Evolutionary conservation across 768 basidiomycete genomes (phyloP).

Genomic region (Albatrellus ellisii): DNA sequence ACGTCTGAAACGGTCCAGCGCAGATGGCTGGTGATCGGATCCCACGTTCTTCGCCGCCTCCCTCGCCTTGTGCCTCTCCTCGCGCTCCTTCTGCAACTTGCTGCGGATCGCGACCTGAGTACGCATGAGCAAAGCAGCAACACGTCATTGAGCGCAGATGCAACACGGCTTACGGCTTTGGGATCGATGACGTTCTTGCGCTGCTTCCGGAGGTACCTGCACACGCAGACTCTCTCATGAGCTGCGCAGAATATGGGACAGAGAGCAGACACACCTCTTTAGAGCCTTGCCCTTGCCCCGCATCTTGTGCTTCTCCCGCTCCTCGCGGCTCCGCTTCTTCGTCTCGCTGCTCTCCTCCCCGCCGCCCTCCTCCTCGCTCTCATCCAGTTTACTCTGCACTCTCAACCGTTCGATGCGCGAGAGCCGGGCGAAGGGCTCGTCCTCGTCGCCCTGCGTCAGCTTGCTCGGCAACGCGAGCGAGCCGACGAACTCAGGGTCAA

Average conservation of each 20-base stretch:
- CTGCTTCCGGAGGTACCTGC: slow-evolving; percentile 74
- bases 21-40: slow-evolving; percentile 20
- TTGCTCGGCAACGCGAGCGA: slow-evolving; percentile 49
- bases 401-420: slow-evolving; percentile 68
- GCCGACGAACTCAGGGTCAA: slow-evolving; percentile 69
- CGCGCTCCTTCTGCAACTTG: slow-evolving; percentile 26
- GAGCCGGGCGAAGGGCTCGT: slow-evolving; percentile 54
- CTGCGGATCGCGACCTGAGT: slow-evolving; percentile 30
- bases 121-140: slow-evolving; percentile 19
- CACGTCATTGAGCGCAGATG: slow-evolving; percentile 1
- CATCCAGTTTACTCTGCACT: slow-evolving; percentile 63
- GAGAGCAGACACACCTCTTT: slow-evolving; percentile 37
- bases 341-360: slow-evolving; percentile 26
- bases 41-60: slow-evolving; percentile 16
- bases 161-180: slow-evolving; percentile 33
- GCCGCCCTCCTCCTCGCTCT: slow-evolving; percentile 24
- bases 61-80: slow-evolving; percentile 19
- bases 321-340: slow-evolving; percentile 21
- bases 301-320: slow-evolving; percentile 65
- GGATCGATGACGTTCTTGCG: slow-evolving; percentile 94
- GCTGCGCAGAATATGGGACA: background rate
- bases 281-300: slow-evolving; percentile 79
- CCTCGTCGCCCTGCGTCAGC: slow-evolving; percentile 33
- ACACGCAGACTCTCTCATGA: background rate
- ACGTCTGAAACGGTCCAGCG: slow-evolving; percentile 27